Base-by-base conservation (phyloP, 2,329 filamentous ascomycete species). In the Chalaropsis thielavioides region DNA sequence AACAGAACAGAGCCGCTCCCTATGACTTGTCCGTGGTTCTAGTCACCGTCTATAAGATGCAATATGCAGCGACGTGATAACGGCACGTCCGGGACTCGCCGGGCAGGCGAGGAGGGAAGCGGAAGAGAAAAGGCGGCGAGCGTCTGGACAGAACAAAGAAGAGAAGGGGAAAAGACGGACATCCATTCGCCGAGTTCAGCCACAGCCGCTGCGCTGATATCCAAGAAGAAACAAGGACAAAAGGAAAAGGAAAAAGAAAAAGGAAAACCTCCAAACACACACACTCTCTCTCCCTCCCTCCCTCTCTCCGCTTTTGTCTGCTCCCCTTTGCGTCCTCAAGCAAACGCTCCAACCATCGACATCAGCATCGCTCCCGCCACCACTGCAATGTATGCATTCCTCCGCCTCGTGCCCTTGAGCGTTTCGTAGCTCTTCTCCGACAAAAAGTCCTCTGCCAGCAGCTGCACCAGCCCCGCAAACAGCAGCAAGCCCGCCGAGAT, bases 371-470 rank as follows among this genome's bases (percentile, higher is more conserved):
- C 85, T 0, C 87, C 87, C 0, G 76, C 76, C 35, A 85, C 77
- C 1, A 90, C 86, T 4, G 85, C 76, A 38, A 84, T 66, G 65
- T 84, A 89, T 0, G 87, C 87, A 62, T 81, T 78, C 13, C 84
- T 75, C 41, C 87, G 78, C 70, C 77, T 82, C 71, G 75, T 80
- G 0, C 87, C 87, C 66, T 80, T 81, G 44, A 90, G 75, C 22
- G 82, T 77, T 69, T 79, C 80, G 78, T 88, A 90, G 73, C 86
- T 89, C 77, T 88, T 86, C 69, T 90, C 87, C 13, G 83, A 84
- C 67, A 91, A 71, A 70, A 95, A 95, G 70, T 95, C 90, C 74
- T 95, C 90, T 0, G 89, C 88, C 59, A 95, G 79, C 22, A 95
- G 79, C 75, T 95, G 89, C 3, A 95, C 90, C 54, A 95, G 76